Conservation (phyloP, 1,284 basidiomycete genomes). For the Afroboletus lepidellus region DNA sequence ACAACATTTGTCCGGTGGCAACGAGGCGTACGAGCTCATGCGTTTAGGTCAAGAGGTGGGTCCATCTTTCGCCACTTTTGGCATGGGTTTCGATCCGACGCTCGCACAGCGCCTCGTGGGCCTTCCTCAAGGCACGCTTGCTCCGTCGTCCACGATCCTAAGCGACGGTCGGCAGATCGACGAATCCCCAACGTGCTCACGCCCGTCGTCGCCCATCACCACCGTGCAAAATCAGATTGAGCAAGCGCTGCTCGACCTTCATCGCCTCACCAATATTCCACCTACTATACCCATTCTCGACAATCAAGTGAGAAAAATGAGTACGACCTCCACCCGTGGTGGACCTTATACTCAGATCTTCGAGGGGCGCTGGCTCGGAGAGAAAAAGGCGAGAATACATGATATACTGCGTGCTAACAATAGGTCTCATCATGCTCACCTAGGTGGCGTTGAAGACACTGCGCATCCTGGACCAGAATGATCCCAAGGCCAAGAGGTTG, state of each 20-base stretch:
- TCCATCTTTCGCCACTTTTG: background rate
- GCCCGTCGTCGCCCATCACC: constrained; percentile 24
- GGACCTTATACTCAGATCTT: constrained; percentile 53
- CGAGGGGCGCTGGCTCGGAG: constrained; percentile 49
- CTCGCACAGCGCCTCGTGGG: constrained; percentile 31
- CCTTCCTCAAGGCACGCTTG: constrained; percentile 6
- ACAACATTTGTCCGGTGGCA: constrained; percentile 40
- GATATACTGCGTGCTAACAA: background rate
- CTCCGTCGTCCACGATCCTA: constrained; percentile 14
- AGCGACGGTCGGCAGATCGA: constrained; percentile 21
- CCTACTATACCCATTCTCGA: constrained; percentile 50
- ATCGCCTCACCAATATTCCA: constrained; percentile 47
- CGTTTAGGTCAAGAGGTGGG: constrained; percentile 47
- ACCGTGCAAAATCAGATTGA: constrained; percentile 43
- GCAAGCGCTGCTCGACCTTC: constrained; percentile 44
- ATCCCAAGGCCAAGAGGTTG: constrained; percentile 41
- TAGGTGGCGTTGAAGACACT: constrained; percentile 58
- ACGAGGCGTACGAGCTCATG: constrained; percentile 47
- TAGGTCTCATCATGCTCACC: background rate
- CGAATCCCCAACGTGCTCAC: constrained; percentile 25
- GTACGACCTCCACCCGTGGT: constrained; percentile 40
- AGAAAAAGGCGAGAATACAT: constrained; percentile 40
- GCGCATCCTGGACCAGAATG: constrained; percentile 42
- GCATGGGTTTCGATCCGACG: constrained; percentile 1
- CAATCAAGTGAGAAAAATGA: constrained; percentile 43